These are phyloP conservation scores for Sclerotinia nivalis DNA, from an alignment of 2,329 filamentous ascomycete species.

Conservation along the genomic window DNA sequence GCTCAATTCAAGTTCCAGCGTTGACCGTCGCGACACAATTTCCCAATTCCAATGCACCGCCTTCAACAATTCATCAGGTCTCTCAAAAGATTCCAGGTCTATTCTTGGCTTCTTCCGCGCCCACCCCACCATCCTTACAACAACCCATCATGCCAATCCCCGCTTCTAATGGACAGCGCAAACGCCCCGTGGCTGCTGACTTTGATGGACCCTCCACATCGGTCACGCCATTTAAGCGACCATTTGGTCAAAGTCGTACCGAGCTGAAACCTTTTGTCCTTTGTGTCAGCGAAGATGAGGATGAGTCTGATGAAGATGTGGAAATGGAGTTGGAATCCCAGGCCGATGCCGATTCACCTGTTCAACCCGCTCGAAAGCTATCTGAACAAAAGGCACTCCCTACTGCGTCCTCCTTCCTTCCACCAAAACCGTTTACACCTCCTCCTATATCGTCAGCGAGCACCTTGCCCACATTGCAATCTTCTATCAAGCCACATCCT, in stretches of 20 bases:
- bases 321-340: conserved; percentile 65
- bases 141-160: conserved; percentile 7
- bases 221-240: conserved; percentile 49
- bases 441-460: conserved; percentile 32
- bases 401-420: conserved; percentile 46
- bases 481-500: conserved; percentile 30
- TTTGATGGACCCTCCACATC: conserved; percentile 58
- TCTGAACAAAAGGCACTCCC: conserved; percentile 30
- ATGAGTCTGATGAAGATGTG: conserved; percentile 59
- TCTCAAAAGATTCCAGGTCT: conserved; percentile 33
- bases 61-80: conserved; percentile 16
- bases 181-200: conserved; percentile 69
- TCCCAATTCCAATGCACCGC: background rate
- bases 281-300: conserved; percentile 77
- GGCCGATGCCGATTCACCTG: conserved; percentile 47
- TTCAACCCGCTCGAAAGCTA: conserved; percentile 28
- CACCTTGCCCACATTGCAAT: conserved; percentile 33
- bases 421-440: conserved; percentile 42
- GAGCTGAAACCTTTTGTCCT: conserved; percentile 71
- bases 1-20: conserved; percentile 3
- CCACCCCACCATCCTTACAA: conserved; percentile 19
- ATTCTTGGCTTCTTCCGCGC: conserved; percentile 35
- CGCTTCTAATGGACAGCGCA: conserved; percentile 42
- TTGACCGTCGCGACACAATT: conserved; percentile 12
- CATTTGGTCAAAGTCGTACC: conserved; percentile 59